Evolutionary conservation across 441 rosid species (phyloP).

Genomic region (Corymbia citriodora): DNA sequence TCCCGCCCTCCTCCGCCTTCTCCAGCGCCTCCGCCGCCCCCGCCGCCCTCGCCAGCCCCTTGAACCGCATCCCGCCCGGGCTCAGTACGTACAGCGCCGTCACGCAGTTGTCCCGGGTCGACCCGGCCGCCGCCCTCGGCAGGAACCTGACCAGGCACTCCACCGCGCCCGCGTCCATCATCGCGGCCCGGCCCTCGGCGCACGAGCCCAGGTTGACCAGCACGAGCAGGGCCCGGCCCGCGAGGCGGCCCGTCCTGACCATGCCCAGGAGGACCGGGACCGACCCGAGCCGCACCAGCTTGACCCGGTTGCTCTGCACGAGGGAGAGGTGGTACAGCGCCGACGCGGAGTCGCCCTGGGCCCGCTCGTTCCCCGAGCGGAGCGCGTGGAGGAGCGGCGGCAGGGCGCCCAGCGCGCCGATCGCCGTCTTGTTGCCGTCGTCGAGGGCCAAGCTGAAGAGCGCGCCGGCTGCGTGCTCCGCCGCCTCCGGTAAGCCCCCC

Average conservation of each 20-base stretch:
- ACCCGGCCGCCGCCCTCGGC: slow-evolving; percentile 35
- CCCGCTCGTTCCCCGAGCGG: slow-evolving; percentile 44
- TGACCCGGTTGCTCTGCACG: slow-evolving; percentile 58
- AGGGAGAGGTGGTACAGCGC: slow-evolving; percentile 82
- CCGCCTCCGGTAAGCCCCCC: slow-evolving; percentile 63
- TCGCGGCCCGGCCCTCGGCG: slow-evolving; percentile 41
- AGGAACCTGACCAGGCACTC: slow-evolving; percentile 52
- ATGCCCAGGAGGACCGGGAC: slow-evolving; percentile 46
- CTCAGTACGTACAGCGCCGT: slow-evolving; percentile 54
- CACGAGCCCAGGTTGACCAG: slow-evolving; percentile 52
- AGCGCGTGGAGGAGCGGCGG: slow-evolving; percentile 64
- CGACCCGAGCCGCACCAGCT: slow-evolving; percentile 59
- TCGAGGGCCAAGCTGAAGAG: slow-evolving; percentile 78
- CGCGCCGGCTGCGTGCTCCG: slow-evolving; percentile 78
- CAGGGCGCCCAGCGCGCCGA: slow-evolving; percentile 82
- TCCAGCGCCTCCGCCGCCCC: slow-evolving; percentile 47
- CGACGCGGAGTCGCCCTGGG: slow-evolving; percentile 69
- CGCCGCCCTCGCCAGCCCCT: slow-evolving; percentile 61
- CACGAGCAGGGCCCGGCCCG: slow-evolving; percentile 39
- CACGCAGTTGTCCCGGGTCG: slow-evolving; percentile 54
- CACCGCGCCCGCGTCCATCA: slow-evolving; percentile 78
- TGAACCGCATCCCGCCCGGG: slow-evolving; percentile 61
- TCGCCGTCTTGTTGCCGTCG: slow-evolving; percentile 70
- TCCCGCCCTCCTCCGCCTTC: slow-evolving; percentile 40
- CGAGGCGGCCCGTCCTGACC: slow-evolving; percentile 52